A percentile compares a stretch with the other conserved stretches of the same genome.
Evolutionary conservation across 208 protist species (phyloP).

Genomic region (Leishmania turanica): DNA sequence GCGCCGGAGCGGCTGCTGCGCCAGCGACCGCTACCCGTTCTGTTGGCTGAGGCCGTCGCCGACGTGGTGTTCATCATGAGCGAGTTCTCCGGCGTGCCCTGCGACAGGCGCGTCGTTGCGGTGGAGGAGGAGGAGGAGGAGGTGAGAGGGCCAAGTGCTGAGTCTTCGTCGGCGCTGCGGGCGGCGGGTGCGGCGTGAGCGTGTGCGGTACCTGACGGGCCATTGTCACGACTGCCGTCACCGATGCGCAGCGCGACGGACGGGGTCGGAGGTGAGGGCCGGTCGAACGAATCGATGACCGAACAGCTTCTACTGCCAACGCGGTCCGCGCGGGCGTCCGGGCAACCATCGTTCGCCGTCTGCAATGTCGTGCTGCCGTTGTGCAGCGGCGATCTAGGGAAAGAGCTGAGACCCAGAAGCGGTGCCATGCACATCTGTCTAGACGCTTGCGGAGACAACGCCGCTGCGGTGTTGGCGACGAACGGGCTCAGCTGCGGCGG

Average conservation of each 20-base stretch:
- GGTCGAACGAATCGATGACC: neutral
- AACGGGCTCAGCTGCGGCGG: conserved; percentile 4
- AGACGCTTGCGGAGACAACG: neutral
- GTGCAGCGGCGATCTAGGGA: neutral
- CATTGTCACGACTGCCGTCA: neutral
- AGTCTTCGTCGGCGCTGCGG: neutral
- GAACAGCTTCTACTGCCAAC: neutral
- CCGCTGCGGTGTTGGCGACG: neutral
- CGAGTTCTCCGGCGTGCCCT: neutral
- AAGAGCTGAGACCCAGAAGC: neutral
- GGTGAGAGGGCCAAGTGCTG: neutral
- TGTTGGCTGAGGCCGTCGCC: neutral
- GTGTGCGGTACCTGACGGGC: neutral
- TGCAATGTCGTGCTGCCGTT: neutral
- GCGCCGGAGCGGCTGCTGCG: neutral
- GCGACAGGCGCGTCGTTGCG: conserved; percentile 4
- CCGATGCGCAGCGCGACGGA: neutral
- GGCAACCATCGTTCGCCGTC: neutral
- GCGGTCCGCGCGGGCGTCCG: neutral
- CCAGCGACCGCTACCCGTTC: neutral
- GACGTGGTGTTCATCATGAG: conserved; percentile 1
- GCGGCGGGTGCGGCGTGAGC: neutral
- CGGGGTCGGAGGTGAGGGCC: neutral
- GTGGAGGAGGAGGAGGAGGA: neutral
- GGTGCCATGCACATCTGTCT: conserved; percentile 2